Evolutionary conservation across 495 filamentous ascomycete genomes (phyloP).

Genomic region (Penicillium goetzii): DNA sequence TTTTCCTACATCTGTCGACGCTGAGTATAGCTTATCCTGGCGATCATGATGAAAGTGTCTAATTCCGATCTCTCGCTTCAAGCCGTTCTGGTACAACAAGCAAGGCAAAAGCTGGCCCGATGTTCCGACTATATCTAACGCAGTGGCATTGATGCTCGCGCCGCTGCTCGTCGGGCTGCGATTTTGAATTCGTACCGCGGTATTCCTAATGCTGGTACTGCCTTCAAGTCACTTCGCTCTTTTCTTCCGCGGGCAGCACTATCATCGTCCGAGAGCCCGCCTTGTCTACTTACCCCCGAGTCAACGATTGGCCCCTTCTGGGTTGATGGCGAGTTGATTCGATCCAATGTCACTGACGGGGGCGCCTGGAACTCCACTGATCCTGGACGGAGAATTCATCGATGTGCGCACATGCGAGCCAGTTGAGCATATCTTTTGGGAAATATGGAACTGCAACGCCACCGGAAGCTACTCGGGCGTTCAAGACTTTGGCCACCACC

Average conservation of each 20-base stretch:
- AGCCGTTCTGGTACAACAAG: neutral
- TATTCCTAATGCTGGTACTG: neutral
- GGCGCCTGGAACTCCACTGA: slow-evolving; percentile 51
- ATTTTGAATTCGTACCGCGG: neutral
- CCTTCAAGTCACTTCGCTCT: neutral
- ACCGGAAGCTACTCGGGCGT: slow-evolving; percentile 56
- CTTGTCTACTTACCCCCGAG: slow-evolving; percentile 33
- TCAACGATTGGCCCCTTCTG: slow-evolving; percentile 38
- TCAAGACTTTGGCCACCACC: slow-evolving; percentile 24
- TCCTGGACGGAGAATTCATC: slow-evolving; percentile 59
- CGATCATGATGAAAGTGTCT: neutral
- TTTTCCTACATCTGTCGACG: neutral
- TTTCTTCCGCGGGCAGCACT: neutral
- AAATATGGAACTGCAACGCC: slow-evolving; percentile 61
- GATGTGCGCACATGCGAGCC: slow-evolving; percentile 57
- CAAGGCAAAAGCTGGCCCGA: neutral
- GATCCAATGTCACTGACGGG: slow-evolving; percentile 52
- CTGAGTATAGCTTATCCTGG: neutral
- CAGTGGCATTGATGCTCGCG: neutral
- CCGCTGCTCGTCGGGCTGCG: neutral
- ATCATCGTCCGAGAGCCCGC: slow-evolving; percentile 14
- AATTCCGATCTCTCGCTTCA: neutral
- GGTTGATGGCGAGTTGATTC: slow-evolving; percentile 53
- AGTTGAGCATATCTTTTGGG: slow-evolving; percentile 50
- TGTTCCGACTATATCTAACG: neutral